Percentiles rank a stretch among this genome's conserved stretches.
Conservation (phyloP, 2,329 filamentous ascomycete species). For the Penicillium sp. region DNA sequence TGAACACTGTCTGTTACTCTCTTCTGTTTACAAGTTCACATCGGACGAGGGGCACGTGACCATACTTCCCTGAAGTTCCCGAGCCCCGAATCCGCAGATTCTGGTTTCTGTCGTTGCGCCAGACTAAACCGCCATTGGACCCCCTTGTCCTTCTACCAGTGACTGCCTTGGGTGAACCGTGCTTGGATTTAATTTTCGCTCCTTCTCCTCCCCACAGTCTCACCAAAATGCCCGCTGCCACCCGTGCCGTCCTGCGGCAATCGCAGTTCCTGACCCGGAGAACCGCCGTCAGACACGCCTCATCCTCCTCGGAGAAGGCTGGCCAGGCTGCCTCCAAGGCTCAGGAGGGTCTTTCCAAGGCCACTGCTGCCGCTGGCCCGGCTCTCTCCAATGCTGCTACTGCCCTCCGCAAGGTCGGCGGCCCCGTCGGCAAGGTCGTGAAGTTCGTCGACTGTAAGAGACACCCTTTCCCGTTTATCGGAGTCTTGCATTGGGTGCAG, state of each 20-base stretch:
- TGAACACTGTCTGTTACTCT: not conserved
- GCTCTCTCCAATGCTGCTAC: conserved; percentile 71
- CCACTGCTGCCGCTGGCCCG: conserved; percentile 75
- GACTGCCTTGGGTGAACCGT: conserved; percentile 26
- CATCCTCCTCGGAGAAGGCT: conserved; percentile 48
- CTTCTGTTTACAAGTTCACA: not conserved
- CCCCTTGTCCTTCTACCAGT: conserved; percentile 30
- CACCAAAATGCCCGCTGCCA: conserved; percentile 46
- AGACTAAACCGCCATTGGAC: conserved; percentile 43
- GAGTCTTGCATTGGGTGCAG: not conserved
- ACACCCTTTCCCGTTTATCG: conserved; percentile 3
- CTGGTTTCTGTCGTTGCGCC: conserved; percentile 37
- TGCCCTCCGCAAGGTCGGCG: conserved; percentile 74
- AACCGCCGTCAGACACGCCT: conserved; percentile 48
- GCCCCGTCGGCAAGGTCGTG: conserved; percentile 76
- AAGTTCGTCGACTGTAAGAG: conserved; percentile 80
- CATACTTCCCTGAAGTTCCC: conserved; percentile 43
- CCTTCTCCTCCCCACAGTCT: conserved; percentile 25
- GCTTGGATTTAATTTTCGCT: conserved; percentile 29
- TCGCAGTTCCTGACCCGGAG: conserved; percentile 49
- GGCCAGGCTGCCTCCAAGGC: conserved; percentile 60
- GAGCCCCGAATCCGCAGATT: conserved; percentile 41
- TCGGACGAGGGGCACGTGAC: conserved; percentile 23
- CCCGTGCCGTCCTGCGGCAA: conserved; percentile 48
- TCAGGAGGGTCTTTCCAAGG: conserved; percentile 77